Evolutionary conservation across 78 protist species (phyloP).

Genomic region (Dictyostelium purpureum): DNA sequence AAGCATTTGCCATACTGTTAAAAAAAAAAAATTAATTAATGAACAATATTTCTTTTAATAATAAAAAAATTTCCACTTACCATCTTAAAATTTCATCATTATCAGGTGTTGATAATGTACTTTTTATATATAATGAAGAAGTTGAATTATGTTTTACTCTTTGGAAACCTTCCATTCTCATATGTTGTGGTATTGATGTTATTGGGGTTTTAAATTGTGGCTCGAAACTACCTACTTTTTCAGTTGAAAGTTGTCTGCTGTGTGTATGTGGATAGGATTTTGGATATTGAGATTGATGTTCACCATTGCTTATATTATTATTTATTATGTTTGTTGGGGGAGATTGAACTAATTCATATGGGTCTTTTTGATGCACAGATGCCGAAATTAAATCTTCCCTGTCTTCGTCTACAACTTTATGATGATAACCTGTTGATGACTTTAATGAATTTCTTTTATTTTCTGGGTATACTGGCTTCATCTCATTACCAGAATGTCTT

Average conservation of each 20-base stretch:
- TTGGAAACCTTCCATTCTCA: conserved; percentile 78
- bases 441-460: conserved; percentile 21
- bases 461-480: conserved; percentile 4
- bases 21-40: too few species aligned
- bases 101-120: conserved; percentile 73
- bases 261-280: conserved; percentile 37
- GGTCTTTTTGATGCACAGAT: conserved; percentile 18
- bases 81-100: conserved; percentile 66
- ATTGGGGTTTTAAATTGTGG: conserved; percentile 77
- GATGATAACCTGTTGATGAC: neutral
- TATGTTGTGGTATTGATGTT: conserved; percentile 61
- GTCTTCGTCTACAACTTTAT: neutral
- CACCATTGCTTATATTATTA: neutral
- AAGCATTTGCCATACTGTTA: conserved; percentile 56
- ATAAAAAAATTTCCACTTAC: neutral
- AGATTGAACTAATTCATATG: neutral
- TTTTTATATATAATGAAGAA: conserved; percentile 64
- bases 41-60: too few species aligned
- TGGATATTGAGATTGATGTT: conserved; percentile 2
- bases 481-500: neutral
- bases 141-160: conserved; percentile 68
- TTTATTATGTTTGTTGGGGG: neutral
- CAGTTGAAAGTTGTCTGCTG: conserved; percentile 58
- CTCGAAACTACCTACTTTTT: conserved; percentile 43
- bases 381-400: conserved; percentile 19